Percentiles rank a stretch among this genome's conserved stretches.
phyloP scores from a whole-genome alignment of 306 rosid species.

The Vicia sativa region DNA sequence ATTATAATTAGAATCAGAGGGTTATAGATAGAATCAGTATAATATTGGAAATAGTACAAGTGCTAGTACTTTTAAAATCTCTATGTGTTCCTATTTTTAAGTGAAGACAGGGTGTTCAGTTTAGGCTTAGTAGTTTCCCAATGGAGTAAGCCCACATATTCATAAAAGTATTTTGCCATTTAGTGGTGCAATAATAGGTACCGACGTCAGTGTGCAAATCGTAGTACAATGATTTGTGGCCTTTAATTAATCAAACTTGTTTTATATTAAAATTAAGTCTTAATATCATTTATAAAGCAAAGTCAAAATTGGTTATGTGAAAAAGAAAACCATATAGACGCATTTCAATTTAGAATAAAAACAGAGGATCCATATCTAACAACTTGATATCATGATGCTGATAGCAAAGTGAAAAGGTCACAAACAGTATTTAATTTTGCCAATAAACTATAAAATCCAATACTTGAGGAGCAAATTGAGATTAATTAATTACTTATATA shows the following conservation, averaged over 20 bases:
- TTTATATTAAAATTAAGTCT: not conserved
- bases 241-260: not conserved
- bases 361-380: too few species aligned
- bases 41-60: not conserved
- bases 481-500: not conserved
- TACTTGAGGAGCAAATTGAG: conserved; percentile 6
- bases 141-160: not conserved
- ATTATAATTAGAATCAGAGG: too few species aligned
- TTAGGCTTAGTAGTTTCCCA: not conserved
- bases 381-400: not conserved
- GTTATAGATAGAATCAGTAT: too few species aligned
- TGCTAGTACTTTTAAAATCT: not conserved
- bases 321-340: not conserved
- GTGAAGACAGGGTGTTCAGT: not conserved
- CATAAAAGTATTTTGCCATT: not conserved
- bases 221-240: not conserved
- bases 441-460: not conserved
- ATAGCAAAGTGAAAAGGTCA: not conserved
- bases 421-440: not conserved
- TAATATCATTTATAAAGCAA: not conserved
- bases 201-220: not conserved
- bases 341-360: not conserved
- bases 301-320: not conserved
- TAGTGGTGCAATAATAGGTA: not conserved
- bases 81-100: not conserved